phyloP scores from a whole-genome alignment of 352 stramenopile genomes.

The Phytophthora sp. region DNA sequence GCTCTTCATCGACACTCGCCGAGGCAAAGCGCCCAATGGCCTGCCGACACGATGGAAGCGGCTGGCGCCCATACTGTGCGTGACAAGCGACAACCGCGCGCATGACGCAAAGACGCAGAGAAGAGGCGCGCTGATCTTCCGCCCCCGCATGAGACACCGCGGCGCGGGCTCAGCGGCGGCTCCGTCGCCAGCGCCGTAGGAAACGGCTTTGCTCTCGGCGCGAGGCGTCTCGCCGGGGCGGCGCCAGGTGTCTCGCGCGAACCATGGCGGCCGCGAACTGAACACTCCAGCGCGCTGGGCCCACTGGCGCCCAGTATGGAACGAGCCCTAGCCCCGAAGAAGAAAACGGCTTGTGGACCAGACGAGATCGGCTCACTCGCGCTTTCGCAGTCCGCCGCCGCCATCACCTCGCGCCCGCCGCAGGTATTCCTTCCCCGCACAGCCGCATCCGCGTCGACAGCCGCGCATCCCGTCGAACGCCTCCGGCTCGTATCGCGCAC shows the following conservation, averaged over 20 bases:
- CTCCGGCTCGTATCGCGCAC: conserved; percentile 16
- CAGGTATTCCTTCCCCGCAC: conserved; percentile 25
- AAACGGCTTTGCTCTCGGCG: neutral
- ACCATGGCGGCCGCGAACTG: neutral
- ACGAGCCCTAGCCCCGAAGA: neutral
- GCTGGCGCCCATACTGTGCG: no score
- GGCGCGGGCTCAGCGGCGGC: neutral
- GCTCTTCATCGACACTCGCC: no score
- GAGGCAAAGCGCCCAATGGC: conserved; percentile 18
- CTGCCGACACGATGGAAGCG: conserved; percentile 12
- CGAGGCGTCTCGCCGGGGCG: no score
- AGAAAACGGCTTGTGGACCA: no score
- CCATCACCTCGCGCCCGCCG: conserved; percentile 25
- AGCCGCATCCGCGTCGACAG: conserved; percentile 2
- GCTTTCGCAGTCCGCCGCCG: conserved; percentile 20
- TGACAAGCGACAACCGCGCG: no score
- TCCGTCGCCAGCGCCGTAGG: neutral
- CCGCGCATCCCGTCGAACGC: conserved; percentile 25
- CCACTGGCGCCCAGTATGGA: neutral
- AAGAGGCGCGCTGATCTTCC: conserved; percentile 16
- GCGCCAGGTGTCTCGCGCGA: neutral
- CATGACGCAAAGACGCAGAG: conserved; percentile 5
- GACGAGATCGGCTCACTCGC: conserved; percentile 35
- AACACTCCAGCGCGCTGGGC: no score
- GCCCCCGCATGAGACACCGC: neutral